Base-by-base conservation (phyloP, 2,329 filamentous ascomycete genomes). In the Ilyonectria destructans region DNA sequence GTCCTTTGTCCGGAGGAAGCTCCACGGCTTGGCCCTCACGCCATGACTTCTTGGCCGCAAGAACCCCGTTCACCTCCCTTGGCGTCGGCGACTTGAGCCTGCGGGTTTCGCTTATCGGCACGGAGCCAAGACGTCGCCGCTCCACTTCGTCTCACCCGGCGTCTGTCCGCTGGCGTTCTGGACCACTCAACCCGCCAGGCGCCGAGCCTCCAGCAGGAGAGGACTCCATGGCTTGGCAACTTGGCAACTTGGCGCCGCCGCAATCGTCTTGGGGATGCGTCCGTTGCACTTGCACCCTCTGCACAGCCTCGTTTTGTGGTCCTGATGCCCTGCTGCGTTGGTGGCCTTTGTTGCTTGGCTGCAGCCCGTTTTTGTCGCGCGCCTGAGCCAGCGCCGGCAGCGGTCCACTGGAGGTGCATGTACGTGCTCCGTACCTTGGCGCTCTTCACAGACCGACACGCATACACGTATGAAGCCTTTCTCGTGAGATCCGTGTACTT, bases 91-190 rank as follows among this genome's bases (percentile, higher is more conserved):
- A 7, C 15, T n/a, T n/a, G 17, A 19, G n/a, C 40, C 15, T 7
- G 17, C 48, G 23, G 51, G 15, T 58, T 62, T 75, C 73, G 73
- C 73, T 75, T 75, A 75, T 75, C 73, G 73, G 71, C 73, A 75
- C 65, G 5, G 48, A 58, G 67, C 71, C 73, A 73, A 75, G 73
- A 70, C 65, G 57, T 51, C 13, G 49, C 55, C 48, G 49, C 64
- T 67, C 66, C 62, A 62, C 63, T 29, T 26, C 31, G 31, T 65
- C 26, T 21, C 17, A 59, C 56, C 52, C 43, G 29, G 45, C 29
- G 29, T 19, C 45, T 35, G 21, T 19, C 21, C 31, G 29, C 29
- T n/a, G 51, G n/a, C 48, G 48, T 21, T 54, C 31, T 35, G 31
- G n/a, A 21, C 31, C 31, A 33, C 12, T 4, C 31, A 33, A 33